Evolutionary conservation across 2,329 filamentous ascomycete species (phyloP).

Genomic region (Xylariaceae sp.): DNA sequence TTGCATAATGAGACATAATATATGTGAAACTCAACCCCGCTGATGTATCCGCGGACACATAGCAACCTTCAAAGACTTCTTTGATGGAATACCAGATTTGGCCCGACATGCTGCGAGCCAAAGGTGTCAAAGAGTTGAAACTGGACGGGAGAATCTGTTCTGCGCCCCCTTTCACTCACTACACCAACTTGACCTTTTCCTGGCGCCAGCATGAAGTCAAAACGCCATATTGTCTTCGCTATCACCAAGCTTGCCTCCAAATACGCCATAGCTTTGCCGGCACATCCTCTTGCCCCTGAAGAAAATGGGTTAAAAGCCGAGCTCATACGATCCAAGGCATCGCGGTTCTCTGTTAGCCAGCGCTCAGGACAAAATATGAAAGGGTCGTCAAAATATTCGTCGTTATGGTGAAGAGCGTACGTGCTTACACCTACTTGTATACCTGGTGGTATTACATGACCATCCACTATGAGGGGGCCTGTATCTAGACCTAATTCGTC

Average conservation of each 20-base stretch:
- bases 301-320: conserved; percentile 34
- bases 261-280: conserved; percentile 44
- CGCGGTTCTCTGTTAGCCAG: conserved; percentile 12
- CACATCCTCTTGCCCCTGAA: conserved; percentile 35
- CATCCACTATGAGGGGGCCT: conserved; percentile 6
- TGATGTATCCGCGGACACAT: no score
- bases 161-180: background rate
- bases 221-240: conserved; percentile 38
- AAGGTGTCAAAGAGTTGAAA: conserved; percentile 17
- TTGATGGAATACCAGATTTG: conserved; percentile 15
- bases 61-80: no score
- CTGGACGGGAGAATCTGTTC: conserved; percentile 6
- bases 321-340: conserved; percentile 12
- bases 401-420: conserved; percentile 15
- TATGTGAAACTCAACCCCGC: no score
- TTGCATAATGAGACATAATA: no score
- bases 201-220: conserved; percentile 29
- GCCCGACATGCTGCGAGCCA: conserved; percentile 10
- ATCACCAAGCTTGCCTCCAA: conserved; percentile 41
- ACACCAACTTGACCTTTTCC: conserved; percentile 7
- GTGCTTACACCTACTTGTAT: conserved; percentile 10
- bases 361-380: conserved; percentile 17
- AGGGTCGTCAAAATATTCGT: conserved; percentile 9
- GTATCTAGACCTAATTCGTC: background rate
- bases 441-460: conserved; percentile 13